These are phyloP conservation scores for Macrolepiota fuliginosa DNA, from an alignment of 768 basidiomycete species.

Conservation along the genomic window DNA sequence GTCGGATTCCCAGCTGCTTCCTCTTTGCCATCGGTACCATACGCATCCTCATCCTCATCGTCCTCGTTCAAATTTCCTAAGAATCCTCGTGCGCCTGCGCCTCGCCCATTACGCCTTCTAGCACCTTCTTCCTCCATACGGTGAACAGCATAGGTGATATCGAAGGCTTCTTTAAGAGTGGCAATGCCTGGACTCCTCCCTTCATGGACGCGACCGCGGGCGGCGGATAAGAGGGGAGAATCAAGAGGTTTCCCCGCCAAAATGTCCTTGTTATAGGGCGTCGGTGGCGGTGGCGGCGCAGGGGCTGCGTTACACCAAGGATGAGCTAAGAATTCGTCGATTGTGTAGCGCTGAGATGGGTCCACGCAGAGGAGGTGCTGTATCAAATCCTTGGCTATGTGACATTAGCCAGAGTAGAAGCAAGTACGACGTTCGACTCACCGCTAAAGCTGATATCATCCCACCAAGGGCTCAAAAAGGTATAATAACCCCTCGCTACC, in stretches of 20 bases:
- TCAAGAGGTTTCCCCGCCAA: constrained; percentile 58
- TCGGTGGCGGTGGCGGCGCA: constrained; percentile 61
- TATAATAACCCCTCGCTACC: constrained; percentile 95
- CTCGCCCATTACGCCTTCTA: constrained; percentile 72
- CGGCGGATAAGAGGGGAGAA: constrained; percentile 85
- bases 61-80: constrained; percentile 90
- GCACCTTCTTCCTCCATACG: constrained; percentile 99
- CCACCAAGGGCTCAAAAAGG: constrained; percentile 99
- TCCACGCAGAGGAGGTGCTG: constrained; percentile 94
- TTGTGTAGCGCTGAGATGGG: constrained; percentile 92
- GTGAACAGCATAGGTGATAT: constrained; percentile 98
- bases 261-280: constrained; percentile 50
- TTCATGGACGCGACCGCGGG: constrained; percentile 63
- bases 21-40: constrained; percentile 28
- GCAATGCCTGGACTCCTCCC: constrained; percentile 91
- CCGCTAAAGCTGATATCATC: constrained; percentile 87
- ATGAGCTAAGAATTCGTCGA: constrained; percentile 95
- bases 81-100: constrained; percentile 73
- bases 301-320: constrained; percentile 87
- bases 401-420: neutral
- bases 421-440: constrained; percentile 28
- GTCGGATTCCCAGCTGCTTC: neutral
- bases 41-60: constrained; percentile 56
- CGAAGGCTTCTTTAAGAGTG: constrained; percentile 95
- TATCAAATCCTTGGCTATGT: constrained; percentile 88